Evolutionary conservation across 148 eudicot genomes (phyloP), one percentile per base, ranked within the genome.

Genomic region (Rheum nobile): DNA sequence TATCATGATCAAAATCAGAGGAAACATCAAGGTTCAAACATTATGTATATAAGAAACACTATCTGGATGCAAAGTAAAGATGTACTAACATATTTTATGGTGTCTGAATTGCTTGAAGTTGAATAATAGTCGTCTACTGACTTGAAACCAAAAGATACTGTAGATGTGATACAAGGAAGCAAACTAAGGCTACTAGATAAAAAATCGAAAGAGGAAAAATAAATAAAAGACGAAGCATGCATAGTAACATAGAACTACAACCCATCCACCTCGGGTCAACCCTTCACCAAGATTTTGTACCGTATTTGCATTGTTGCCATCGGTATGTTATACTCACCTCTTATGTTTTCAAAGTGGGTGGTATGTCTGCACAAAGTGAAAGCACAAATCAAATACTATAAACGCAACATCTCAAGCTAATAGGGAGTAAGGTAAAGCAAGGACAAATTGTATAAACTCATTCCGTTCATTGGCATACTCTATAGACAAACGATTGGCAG

Each of bases 131-230:
- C 98, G 83, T 94, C 98, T 39, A 86, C 98, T 39, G 98, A 91
- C 86, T 89, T 89, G 88, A 91, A 94, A 71, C 98, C 98, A 86
- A 94, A 94, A 76, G 92, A 91, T 74, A 94, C 98, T 94, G 96
- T 83, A 76, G 71, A 70, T 47, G 42, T 57, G 46, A 34, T 10
- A 68, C 55, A n/a, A 76, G 73, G 24, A 71, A 82, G 34, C n/a
- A 26, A 71, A 21, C 41, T 32, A 7, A 16, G 73, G 50, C n/a
- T 39, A 19, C 50, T 35, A 6, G 29, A 42, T 65, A 28, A 6
- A 17, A 17, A 35, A 35, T 2, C 2, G 37, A 35, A n/a, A n/a
- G n/a, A n/a, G 4, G 37, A 35, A 41, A 41, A 0, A n/a, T n/a
- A 41, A 8, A 41, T 1, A 41, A 8, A 4, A 54, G 21, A 70